Percentiles rank a stretch among this genome's conserved stretches.
Conservation (phyloP, 495 filamentous ascomycete species). For the Trichoderma reesei region DNA sequence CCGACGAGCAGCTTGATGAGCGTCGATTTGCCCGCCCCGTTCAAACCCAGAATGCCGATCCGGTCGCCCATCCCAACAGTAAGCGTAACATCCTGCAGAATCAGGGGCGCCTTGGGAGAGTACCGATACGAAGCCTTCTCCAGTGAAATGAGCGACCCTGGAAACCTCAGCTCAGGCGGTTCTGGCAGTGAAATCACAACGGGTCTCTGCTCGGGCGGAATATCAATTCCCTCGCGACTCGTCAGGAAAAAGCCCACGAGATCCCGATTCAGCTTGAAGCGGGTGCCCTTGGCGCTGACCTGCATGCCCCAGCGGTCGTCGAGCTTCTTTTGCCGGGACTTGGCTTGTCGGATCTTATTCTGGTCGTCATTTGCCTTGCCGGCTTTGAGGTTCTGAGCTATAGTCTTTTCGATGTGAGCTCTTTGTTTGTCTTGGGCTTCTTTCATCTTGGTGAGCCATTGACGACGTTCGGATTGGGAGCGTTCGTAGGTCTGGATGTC, state of each 20-base stretch:
- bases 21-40: constrained; percentile 67
- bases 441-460: constrained; percentile 60
- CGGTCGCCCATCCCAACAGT: constrained; percentile 59
- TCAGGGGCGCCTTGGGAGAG: constrained; percentile 17
- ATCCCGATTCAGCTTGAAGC: constrained; percentile 74
- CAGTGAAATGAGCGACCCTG: constrained; percentile 57
- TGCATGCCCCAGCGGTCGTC: constrained; percentile 70
- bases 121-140: constrained; percentile 58
- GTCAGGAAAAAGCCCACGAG: constrained; percentile 48
- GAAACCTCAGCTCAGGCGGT: constrained; percentile 60
- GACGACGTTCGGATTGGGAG: constrained; percentile 52
- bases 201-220: constrained; percentile 53
- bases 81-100: constrained; percentile 50
- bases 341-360: constrained; percentile 70
- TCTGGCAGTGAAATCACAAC: constrained; percentile 48
- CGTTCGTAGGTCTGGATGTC: constrained; percentile 59
- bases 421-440: constrained; percentile 69
- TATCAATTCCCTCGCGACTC: constrained; percentile 54
- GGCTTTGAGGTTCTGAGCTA: constrained; percentile 55
- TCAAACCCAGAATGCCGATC: constrained; percentile 62
- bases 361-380: constrained; percentile 66
- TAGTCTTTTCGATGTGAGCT: constrained; percentile 65
- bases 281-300: constrained; percentile 54
- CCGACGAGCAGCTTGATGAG: constrained; percentile 50
- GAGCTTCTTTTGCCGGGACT: constrained; percentile 68